Evolutionary conservation across 1,284 basidiomycete genomes (phyloP).

Genomic region (Malassezia brasiliensis): DNA sequence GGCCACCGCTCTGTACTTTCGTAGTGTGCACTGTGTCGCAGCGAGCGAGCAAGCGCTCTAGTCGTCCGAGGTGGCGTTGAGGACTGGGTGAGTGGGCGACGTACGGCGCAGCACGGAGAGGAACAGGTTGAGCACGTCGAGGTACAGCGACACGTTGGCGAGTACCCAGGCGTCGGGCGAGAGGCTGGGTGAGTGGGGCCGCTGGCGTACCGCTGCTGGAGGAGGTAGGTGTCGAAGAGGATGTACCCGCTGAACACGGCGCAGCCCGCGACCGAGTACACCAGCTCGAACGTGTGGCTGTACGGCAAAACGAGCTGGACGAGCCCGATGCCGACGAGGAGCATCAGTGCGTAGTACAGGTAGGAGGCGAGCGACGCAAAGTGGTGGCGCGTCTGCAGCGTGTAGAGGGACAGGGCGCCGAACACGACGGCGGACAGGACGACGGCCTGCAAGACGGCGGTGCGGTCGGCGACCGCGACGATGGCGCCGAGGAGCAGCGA

Average conservation of each 20-base stretch:
- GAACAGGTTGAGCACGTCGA: constrained; percentile 60
- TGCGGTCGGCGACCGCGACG: constrained; percentile 64
- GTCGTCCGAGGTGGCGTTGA: constrained; percentile 10
- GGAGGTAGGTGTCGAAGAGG: constrained; percentile 69
- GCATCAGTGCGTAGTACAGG: constrained; percentile 59
- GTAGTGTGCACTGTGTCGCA: no score
- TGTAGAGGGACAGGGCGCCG: constrained; percentile 68
- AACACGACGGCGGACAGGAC: constrained; percentile 77
- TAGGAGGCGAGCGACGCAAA: constrained; percentile 74
- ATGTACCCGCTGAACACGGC: constrained; percentile 61
- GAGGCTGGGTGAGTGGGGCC: constrained; percentile 50
- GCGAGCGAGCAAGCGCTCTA: no score
- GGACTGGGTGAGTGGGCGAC: constrained; percentile 2
- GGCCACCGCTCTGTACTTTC: no score
- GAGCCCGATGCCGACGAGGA: constrained; percentile 50
- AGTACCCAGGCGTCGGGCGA: constrained; percentile 80
- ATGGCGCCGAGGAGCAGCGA: constrained; percentile 59
- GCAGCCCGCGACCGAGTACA: constrained; percentile 67
- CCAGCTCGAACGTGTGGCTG: constrained; percentile 62
- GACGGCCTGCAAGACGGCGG: constrained; percentile 75
- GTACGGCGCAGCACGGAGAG: constrained; percentile 57
- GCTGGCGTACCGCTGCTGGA: constrained; percentile 52
- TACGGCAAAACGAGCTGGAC: constrained; percentile 73
- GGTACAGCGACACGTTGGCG: constrained; percentile 67
- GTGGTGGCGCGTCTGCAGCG: constrained; percentile 61